Conservation (phyloP, 2,329 filamentous ascomycete species). For the Nakataea oryzae region DNA sequence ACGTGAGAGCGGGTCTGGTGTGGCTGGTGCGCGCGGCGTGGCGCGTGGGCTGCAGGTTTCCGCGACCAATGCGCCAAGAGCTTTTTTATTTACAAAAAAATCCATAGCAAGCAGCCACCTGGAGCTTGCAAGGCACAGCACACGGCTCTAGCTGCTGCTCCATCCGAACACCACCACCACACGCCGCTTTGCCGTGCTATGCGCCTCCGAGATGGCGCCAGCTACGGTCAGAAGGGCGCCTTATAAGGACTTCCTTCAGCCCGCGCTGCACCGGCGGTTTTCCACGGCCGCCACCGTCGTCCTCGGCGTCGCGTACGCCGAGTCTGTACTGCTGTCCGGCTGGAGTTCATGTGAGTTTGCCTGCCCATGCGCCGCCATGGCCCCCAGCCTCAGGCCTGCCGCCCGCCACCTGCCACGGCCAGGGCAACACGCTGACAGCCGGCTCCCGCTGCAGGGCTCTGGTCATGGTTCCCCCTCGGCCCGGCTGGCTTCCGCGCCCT, state of each 20-base stretch:
- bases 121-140: background rate
- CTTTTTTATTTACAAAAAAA: slow-evolving; percentile 1
- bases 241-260: slow-evolving; percentile 87
- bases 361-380: background rate
- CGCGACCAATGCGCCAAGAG: slow-evolving; percentile 1
- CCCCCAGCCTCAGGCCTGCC: background rate
- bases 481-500: slow-evolving; percentile 62
- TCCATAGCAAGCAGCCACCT: background rate
- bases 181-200: slow-evolving; percentile 16
- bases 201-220: slow-evolving; percentile 38
- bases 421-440: background rate
- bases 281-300: slow-evolving; percentile 64
- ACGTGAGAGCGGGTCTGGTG: background rate
- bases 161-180: background rate
- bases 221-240: slow-evolving; percentile 44
- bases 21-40: background rate
- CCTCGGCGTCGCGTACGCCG: slow-evolving; percentile 60
- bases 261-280: slow-evolving; percentile 79
- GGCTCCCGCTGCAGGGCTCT: slow-evolving; percentile 48
- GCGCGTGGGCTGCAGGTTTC: background rate
- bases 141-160: background rate
- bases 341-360: slow-evolving; percentile 62
- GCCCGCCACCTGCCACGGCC: background rate
- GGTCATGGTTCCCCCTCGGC: slow-evolving; percentile 79
- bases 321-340: slow-evolving; percentile 59